Conservation (phyloP, 2,329 filamentous ascomycete genomes). For the Aspergillus intermedius region DNA sequence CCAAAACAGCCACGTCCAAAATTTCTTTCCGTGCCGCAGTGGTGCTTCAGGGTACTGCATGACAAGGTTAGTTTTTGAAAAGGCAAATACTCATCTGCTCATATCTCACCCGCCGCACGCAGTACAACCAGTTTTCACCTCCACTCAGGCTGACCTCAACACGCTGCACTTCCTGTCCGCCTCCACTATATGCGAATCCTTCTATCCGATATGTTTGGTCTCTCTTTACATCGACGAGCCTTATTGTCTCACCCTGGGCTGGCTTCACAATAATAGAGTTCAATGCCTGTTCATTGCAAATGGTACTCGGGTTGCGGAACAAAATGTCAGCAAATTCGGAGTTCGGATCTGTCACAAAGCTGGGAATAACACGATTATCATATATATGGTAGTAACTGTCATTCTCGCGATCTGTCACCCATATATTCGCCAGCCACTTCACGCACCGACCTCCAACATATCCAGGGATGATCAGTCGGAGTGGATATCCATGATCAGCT, state of each 20-base stretch:
- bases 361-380: slow-evolving; percentile 45
- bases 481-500: slow-evolving; percentile 40
- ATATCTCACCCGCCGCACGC: slow-evolving; percentile 34
- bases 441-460: slow-evolving; percentile 37
- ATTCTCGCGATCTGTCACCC: slow-evolving; percentile 37
- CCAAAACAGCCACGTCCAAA: slow-evolving; percentile 52
- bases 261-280: slow-evolving; percentile 45
- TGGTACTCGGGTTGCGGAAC: slow-evolving; percentile 45
- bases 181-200: slow-evolving; percentile 47
- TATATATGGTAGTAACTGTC: slow-evolving; percentile 43
- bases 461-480: slow-evolving; percentile 38
- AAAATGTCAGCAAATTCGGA: slow-evolving; percentile 43
- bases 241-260: slow-evolving; percentile 41
- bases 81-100: not conserved
- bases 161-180: slow-evolving; percentile 44
- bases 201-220: slow-evolving; percentile 40
- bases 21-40: slow-evolving; percentile 48
- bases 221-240: slow-evolving; percentile 30
- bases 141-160: slow-evolving; percentile 46
- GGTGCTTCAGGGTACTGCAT: slow-evolving; percentile 41
- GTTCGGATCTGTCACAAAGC: slow-evolving; percentile 45
- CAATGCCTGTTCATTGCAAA: slow-evolving; percentile 45
- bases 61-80: too few relatives aligned
- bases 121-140: slow-evolving; percentile 45
- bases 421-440: slow-evolving; percentile 39